phyloP scores from a whole-genome alignment of 2,329 filamentous ascomycete genomes.

The Venturia asperata region DNA sequence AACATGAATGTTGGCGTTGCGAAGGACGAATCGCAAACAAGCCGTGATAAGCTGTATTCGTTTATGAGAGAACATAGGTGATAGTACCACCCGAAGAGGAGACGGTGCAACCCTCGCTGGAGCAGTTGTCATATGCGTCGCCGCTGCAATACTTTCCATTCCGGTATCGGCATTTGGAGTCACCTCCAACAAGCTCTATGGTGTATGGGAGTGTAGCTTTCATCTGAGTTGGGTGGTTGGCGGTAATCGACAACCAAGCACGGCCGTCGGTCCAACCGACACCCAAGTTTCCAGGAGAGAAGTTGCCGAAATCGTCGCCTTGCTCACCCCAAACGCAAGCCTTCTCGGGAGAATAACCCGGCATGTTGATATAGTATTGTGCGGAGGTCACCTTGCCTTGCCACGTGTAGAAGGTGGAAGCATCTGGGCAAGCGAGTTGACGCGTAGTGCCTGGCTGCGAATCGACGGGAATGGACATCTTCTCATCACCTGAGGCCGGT shows the following conservation, averaged over 20 bases:
- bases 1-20: background rate
- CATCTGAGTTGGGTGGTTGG: conserved; percentile 67
- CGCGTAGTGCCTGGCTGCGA: conserved; percentile 52
- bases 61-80: conserved; percentile 17
- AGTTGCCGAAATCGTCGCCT: conserved; percentile 83
- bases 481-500: conserved; percentile 54
- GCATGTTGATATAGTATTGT: conserved; percentile 94
- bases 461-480: conserved; percentile 72
- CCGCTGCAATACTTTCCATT: conserved; percentile 55
- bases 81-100: conserved; percentile 13
- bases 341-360: conserved; percentile 57
- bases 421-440: conserved; percentile 68
- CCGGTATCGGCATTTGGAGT: conserved; percentile 57
- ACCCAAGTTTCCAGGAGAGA: conserved; percentile 78
- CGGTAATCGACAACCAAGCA: conserved; percentile 79
- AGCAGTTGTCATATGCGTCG: conserved; percentile 41
- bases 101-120: conserved; percentile 69
- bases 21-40: background rate
- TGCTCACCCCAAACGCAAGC: conserved; percentile 69
- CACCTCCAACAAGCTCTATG: conserved; percentile 66
- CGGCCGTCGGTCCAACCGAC: conserved; percentile 62
- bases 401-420: conserved; percentile 61
- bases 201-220: conserved; percentile 65
- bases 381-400: conserved; percentile 68
- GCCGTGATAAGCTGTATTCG: background rate